These are phyloP conservation scores for Arctostaphylos glauca DNA, from an alignment of 148 eudicot genomes.

Conservation along the genomic window DNA sequence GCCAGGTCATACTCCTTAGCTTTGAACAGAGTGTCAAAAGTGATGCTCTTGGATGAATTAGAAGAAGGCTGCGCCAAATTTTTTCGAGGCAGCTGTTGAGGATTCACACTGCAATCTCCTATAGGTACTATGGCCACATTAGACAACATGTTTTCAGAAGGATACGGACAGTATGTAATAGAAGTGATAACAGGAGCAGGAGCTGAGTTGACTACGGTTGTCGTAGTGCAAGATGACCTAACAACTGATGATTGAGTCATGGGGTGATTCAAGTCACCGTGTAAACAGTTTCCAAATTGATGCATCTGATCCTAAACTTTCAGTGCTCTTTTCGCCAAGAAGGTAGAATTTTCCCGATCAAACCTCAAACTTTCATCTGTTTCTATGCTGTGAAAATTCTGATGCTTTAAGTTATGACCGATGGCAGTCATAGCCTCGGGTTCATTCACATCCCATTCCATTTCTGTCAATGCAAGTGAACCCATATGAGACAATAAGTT, in stretches of 20 bases:
- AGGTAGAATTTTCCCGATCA: slow-evolving; percentile 41
- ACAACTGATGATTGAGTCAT: slow-evolving; percentile 77
- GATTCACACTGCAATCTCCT: slow-evolving; percentile 29
- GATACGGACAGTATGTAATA: slow-evolving; percentile 50
- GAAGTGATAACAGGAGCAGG: slow-evolving; percentile 72
- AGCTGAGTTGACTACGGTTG: slow-evolving; percentile 65
- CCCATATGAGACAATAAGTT: too few species aligned
- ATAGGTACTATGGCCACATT: slow-evolving; percentile 26
- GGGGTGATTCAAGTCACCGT: slow-evolving; percentile 55
- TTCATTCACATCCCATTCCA: slow-evolving; percentile 60
- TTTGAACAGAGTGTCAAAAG: slow-evolving; percentile 25
- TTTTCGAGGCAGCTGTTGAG: slow-evolving; percentile 26
- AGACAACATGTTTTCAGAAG: slow-evolving; percentile 35
- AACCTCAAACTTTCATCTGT: slow-evolving; percentile 41
- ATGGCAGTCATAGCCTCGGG: slow-evolving; percentile 37
- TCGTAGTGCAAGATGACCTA: slow-evolving; percentile 77
- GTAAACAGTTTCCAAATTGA: slow-evolving; percentile 58
- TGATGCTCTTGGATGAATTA: slow-evolving; percentile 26
- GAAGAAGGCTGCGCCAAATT: slow-evolving; percentile 33
- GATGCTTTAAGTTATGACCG: slow-evolving; percentile 36
- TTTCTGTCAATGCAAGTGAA: slow-evolving; percentile 92
- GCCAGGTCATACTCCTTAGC: slow-evolving; percentile 24
- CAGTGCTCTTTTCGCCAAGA: slow-evolving; percentile 27
- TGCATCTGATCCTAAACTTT: slow-evolving; percentile 57
- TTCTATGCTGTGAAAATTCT: slow-evolving; percentile 29